Evolutionary conservation across 2,329 filamentous ascomycete genomes (phyloP), one percentile per base, ranked within the genome.

Genomic region (Apiospora kogelbergensis): DNA sequence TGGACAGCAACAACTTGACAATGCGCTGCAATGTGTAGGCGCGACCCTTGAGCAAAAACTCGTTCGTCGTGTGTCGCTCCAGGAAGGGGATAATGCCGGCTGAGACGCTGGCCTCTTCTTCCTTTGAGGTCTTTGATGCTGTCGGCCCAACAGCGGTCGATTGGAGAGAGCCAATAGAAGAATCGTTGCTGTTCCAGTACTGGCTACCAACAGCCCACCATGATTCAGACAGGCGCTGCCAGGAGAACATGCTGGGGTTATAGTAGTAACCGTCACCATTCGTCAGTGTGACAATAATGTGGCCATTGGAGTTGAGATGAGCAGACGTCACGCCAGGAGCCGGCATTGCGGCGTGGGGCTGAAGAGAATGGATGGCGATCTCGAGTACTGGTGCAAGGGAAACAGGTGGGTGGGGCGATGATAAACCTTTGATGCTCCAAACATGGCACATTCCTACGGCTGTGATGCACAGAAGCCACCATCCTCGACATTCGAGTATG

Each of bases 161-260:
- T 72, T 94, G 90, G 45, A 97, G 81, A 66, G 94, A 93, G 64
- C 92, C 91, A 67, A 97, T 90, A 0, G 94, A 94, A 1, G 94
- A 94, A 76, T 98, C 96, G 67, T 94, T 97, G 0, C 94, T 97
- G 80, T 99, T 98, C 97, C 96, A 99, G 79, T 99, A 99, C 78
- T 99, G 96, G 74, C 93, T 97, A 22, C 95, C 95, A 0, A 98
- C 94, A 0, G 95, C 95, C 94, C 96, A 99, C 96, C 96, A 99
- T 1, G 93, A 88, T 78, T 99, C 97, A 2, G 94, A 97, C n/a
- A 99, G 85, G 11, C 95, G 90, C 80, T 98, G 95, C 96, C 96
- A 99, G 9, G 90, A 89, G 79, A 90, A 95, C 91, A 99, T 93
- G 22, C 87, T 86, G 0, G 92, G 88, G 1, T 93, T 93, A 80